Conservation (phyloP, 441 rosid genomes). For the Biscutella auriculata region DNA sequence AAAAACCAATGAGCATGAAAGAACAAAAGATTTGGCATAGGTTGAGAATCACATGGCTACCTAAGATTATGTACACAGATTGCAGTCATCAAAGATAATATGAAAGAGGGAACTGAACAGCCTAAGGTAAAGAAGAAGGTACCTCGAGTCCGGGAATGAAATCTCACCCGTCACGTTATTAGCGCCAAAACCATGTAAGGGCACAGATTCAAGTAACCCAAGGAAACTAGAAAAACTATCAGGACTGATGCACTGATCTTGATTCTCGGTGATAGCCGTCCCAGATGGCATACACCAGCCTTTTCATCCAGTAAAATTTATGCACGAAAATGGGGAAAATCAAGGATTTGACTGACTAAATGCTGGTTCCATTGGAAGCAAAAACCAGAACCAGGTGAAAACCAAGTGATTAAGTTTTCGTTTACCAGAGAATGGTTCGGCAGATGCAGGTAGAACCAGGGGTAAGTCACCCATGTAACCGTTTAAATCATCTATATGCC, state of each 20-base stretch:
- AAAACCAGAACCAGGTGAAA: too few species aligned
- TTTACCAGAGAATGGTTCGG: conserved; percentile 53
- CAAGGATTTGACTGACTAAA: neutral
- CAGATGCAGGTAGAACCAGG: conserved; percentile 61
- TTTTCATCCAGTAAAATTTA: conserved; percentile 31
- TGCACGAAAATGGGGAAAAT: conserved; percentile 31
- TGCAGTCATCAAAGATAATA: conserved; percentile 6
- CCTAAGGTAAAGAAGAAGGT: conserved; percentile 18
- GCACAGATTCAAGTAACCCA: conserved; percentile 79
- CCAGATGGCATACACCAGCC: conserved; percentile 53
- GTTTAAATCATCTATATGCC: conserved; percentile 22
- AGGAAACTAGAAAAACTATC: conserved; percentile 71
- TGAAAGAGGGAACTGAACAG: neutral
- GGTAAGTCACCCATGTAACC: conserved; percentile 31
- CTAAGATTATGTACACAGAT: neutral
- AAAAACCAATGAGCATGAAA: conserved; percentile 8
- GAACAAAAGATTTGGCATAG: neutral
- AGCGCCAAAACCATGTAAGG: conserved; percentile 59
- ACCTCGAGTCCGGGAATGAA: conserved; percentile 61
- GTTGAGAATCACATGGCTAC: neutral
- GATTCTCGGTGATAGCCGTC: conserved; percentile 35
- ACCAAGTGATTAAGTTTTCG: too few species aligned
- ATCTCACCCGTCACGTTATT: conserved; percentile 46
- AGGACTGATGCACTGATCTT: conserved; percentile 64
- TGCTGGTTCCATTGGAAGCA: conserved; percentile 6